Conservation (phyloP, 2,329 filamentous ascomycete genomes). For the Stagonosporopsis rhizophila region DNA sequence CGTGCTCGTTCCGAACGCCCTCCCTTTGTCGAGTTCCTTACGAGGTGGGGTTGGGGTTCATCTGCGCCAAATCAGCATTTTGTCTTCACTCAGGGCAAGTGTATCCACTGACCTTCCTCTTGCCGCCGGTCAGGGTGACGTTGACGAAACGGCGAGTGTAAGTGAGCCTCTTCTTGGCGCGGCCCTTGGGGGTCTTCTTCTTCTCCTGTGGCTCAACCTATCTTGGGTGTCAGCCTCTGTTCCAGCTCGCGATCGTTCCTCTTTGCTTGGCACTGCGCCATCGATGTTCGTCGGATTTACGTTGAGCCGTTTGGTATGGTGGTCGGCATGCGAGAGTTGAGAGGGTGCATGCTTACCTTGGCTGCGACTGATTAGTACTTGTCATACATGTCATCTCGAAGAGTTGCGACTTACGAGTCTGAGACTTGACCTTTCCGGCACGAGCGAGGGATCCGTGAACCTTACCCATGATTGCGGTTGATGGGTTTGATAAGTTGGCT, state of each 20-base stretch:
- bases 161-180: conserved; percentile 93
- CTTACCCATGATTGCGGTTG: conserved; percentile 79
- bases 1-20: conserved; percentile 40
- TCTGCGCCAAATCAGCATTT: conserved; percentile 57
- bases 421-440: conserved; percentile 95
- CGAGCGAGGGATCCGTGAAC: conserved; percentile 93
- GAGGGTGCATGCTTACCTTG: conserved; percentile 33
- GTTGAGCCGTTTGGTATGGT: conserved; percentile 1
- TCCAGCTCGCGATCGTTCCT: background rate
- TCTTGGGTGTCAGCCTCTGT: conserved; percentile 37
- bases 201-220: conserved; percentile 92
- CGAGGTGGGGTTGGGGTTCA: conserved; percentile 85
- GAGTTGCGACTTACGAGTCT: conserved; percentile 34
- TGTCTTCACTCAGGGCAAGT: background rate
- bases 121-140: conserved; percentile 95
- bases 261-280: background rate
- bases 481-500: conserved; percentile 38
- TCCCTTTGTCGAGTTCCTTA: conserved; percentile 53
- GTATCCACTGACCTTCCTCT: conserved; percentile 81
- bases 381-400: conserved; percentile 1
- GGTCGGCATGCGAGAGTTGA: background rate
- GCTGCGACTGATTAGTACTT: conserved; percentile 31
- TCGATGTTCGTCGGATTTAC: background rate
- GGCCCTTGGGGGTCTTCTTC: conserved; percentile 95
- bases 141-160: conserved; percentile 99